Evolutionary conservation across 257 asterid species (phyloP).

Genomic region (Oldenlandia corymbosa): DNA sequence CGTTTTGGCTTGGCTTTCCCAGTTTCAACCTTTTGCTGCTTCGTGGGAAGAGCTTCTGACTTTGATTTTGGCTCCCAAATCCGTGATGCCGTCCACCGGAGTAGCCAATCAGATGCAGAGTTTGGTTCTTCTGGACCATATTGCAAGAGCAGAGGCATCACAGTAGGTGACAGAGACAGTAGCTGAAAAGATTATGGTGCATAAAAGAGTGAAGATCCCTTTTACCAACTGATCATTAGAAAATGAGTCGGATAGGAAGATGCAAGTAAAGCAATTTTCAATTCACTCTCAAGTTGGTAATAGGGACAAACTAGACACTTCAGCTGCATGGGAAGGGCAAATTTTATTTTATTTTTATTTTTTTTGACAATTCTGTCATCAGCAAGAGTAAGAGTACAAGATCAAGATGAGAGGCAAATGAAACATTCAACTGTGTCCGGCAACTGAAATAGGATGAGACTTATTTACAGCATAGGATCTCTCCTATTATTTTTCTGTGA

Average conservation of each 20-base stretch:
- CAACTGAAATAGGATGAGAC: not conserved
- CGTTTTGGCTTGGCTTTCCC: slow-evolving; percentile 23
- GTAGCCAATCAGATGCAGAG: slow-evolving; percentile 53
- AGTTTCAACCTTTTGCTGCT: slow-evolving; percentile 20
- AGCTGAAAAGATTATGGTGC: slow-evolving; percentile 30
- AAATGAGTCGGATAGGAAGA: not conserved
- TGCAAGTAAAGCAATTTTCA: not conserved
- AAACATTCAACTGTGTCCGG: not conserved
- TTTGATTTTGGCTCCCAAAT: slow-evolving; percentile 31
- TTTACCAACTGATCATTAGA: not conserved
- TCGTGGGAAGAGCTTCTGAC: slow-evolving; percentile 16
- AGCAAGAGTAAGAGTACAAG: not conserved
- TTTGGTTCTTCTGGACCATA: slow-evolving; percentile 44
- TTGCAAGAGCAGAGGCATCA: slow-evolving; percentile 41
- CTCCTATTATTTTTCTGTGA: too few species aligned
- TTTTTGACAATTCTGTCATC: too few species aligned
- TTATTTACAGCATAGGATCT: too few species aligned
- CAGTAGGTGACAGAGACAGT: slow-evolving; percentile 33
- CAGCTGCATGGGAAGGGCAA: not conserved
- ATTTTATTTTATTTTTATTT: too few species aligned
- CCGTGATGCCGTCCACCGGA: slow-evolving; percentile 49
- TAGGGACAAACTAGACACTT: not conserved
- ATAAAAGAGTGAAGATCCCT: not conserved
- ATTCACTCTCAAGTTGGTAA: not conserved
- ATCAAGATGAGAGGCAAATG: not conserved